Conservation (phyloP, 768 basidiomycete species). For the Phylloporus arenicola region DNA sequence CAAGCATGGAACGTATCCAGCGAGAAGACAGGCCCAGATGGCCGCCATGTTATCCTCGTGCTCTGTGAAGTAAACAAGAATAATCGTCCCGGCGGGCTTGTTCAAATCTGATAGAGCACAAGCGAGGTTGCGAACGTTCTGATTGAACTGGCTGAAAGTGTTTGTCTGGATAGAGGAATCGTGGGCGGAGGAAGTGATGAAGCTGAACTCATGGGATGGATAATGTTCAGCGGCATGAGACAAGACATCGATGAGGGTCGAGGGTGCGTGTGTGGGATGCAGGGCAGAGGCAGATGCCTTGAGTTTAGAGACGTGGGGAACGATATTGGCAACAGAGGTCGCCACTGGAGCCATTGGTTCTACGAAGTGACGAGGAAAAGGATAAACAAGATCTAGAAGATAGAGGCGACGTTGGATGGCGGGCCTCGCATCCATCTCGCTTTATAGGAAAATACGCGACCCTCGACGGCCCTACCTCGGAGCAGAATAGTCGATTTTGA, state of each 20-base stretch:
- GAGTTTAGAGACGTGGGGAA: background rate
- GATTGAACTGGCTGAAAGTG: constrained; percentile 19
- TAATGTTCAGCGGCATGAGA: constrained; percentile 18
- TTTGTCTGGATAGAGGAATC: constrained; percentile 26
- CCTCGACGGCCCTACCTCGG: background rate
- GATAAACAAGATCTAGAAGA: background rate
- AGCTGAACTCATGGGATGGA: constrained; percentile 22
- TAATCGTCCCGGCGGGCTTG: constrained; percentile 22
- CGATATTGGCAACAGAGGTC: background rate
- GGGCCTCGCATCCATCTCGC: background rate
- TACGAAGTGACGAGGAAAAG: too few relatives aligned
- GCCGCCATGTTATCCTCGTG: constrained; percentile 32
- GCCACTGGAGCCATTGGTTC: background rate
- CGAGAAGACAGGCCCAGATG: constrained; percentile 28
- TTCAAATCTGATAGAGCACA: constrained; percentile 6
- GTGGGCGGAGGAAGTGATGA: constrained; percentile 26
- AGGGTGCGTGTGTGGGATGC: background rate
- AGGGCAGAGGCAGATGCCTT: background rate
- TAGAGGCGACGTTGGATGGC: background rate
- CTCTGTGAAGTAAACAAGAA: constrained; percentile 28
- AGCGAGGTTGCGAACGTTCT: background rate
- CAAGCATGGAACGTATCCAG: constrained; percentile 29
- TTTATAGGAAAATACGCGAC: background rate
- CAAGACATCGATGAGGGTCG: constrained; percentile 22
- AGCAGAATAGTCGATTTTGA: background rate